phyloP scores from a whole-genome alignment of 345 rosid genomes.

The Gossypium thurberi region DNA sequence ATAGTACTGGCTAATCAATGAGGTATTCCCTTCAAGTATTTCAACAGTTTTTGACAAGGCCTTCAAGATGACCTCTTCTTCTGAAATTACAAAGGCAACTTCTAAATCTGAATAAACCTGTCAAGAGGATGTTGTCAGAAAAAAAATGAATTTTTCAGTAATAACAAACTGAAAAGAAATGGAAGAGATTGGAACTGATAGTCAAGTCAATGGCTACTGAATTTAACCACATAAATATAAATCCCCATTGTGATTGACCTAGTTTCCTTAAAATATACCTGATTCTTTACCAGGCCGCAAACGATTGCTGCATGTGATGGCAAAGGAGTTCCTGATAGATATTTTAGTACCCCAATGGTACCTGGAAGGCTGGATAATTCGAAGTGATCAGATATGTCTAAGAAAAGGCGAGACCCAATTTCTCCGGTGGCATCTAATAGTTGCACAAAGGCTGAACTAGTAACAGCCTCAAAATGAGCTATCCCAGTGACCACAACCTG shows the following conservation, averaged over 20 bases:
- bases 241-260: not conserved
- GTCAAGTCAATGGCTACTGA: constrained; percentile 8
- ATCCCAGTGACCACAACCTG: constrained; percentile 83
- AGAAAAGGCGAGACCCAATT: constrained; percentile 71
- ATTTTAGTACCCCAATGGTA: constrained; percentile 78
- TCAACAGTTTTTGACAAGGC: constrained; percentile 86
- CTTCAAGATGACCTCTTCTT: constrained; percentile 67
- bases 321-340: constrained; percentile 61
- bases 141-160: not conserved
- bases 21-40: constrained; percentile 86
- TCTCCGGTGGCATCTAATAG: constrained; percentile 72
- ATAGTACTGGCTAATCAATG: constrained; percentile 76
- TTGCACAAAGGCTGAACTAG: constrained; percentile 84
- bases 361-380: constrained; percentile 94
- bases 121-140: constrained; percentile 16
- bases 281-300: constrained; percentile 88
- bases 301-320: constrained; percentile 83
- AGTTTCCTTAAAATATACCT: constrained; percentile 38
- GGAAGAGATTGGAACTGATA: constrained; percentile 1
- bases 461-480: constrained; percentile 81
- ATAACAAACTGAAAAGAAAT: constrained; percentile 4
- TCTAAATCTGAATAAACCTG: constrained; percentile 98
- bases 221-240: constrained; percentile 7
- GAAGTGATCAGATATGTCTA: constrained; percentile 92
- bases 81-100: constrained; percentile 92